phyloP scores from a whole-genome alignment of 805 yeast genomes.

The Saccharomycopsis sp. region DNA sequence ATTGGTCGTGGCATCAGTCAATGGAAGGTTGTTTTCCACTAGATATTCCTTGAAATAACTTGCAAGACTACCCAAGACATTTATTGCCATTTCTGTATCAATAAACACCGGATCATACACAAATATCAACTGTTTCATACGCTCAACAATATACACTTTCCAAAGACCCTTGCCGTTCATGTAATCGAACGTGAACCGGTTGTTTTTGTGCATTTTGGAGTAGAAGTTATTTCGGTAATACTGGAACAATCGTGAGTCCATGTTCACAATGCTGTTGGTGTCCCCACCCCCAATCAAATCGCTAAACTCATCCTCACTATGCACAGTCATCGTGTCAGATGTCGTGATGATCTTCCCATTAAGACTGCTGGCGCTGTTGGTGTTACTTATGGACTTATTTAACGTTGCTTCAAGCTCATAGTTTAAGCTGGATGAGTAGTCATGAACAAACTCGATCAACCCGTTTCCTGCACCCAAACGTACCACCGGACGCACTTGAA shows the following conservation, averaged over 20 bases:
- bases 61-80: background rate
- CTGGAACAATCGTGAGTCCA: background rate
- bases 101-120: conserved; percentile 8
- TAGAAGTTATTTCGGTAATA: background rate
- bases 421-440: background rate
- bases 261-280: background rate
- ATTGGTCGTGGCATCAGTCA: background rate
- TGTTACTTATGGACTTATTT: background rate
- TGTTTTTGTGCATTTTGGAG: background rate
- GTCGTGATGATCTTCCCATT: background rate
- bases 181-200: conserved; percentile 4
- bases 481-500: conserved; percentile 7
- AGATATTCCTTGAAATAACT: conserved; percentile 7
- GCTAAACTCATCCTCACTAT: background rate
- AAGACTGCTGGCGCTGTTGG: background rate
- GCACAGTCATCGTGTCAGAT: background rate
- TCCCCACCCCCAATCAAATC: background rate
- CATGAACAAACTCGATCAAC: background rate
- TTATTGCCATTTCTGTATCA: background rate
- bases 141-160: conserved; percentile 4
- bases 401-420: background rate
- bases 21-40: background rate
- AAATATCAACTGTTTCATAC: conserved; percentile 3
- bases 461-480: background rate
- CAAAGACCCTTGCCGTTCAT: conserved; percentile 5